Conservation (phyloP, 306 rosid genomes). For the Fagus sylvatica region DNA sequence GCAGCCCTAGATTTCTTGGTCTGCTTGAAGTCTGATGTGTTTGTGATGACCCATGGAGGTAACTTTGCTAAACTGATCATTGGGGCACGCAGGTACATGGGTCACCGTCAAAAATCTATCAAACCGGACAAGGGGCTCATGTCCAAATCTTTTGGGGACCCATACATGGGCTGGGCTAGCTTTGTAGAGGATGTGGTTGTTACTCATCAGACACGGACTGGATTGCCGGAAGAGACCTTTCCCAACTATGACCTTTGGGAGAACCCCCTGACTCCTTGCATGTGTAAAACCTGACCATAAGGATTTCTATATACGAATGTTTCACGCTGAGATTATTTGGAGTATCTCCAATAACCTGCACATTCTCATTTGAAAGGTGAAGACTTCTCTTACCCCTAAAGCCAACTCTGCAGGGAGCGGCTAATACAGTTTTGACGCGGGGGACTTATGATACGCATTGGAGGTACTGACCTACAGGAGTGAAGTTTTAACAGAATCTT, state of each 20-base stretch:
- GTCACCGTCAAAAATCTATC: conserved; percentile 87
- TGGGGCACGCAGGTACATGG: conserved; percentile 96
- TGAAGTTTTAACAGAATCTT: conserved; percentile 28
- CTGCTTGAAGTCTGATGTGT: conserved; percentile 96
- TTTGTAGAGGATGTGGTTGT: conserved; percentile 89
- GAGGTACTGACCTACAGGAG: conserved; percentile 31
- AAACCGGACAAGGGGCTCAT: conserved; percentile 98
- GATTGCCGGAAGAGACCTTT: conserved; percentile 90
- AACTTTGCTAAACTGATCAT: conserved; percentile 96
- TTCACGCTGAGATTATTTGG: conserved; percentile 19
- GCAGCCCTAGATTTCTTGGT: conserved; percentile 99
- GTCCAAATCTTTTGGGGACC: conserved; percentile 99
- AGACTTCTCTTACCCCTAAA: background rate
- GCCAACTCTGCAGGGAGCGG: conserved; percentile 16
- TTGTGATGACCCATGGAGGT: conserved; percentile 99
- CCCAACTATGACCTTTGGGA: conserved; percentile 97
- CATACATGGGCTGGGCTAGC: conserved; percentile 97
- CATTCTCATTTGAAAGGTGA: conserved; percentile 8
- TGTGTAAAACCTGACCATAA: conserved; percentile 78
- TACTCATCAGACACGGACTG: conserved; percentile 87
- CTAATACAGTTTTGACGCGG: conserved; percentile 23
- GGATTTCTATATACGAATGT: conserved; percentile 25
- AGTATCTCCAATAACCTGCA: conserved; percentile 26
- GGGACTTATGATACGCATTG: conserved; percentile 25
- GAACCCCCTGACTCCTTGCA: conserved; percentile 96